Evolutionary conservation across 495 filamentous ascomycete species (phyloP), one percentile per base, ranked within the genome.

Genomic region (Penicillium canariense): DNA sequence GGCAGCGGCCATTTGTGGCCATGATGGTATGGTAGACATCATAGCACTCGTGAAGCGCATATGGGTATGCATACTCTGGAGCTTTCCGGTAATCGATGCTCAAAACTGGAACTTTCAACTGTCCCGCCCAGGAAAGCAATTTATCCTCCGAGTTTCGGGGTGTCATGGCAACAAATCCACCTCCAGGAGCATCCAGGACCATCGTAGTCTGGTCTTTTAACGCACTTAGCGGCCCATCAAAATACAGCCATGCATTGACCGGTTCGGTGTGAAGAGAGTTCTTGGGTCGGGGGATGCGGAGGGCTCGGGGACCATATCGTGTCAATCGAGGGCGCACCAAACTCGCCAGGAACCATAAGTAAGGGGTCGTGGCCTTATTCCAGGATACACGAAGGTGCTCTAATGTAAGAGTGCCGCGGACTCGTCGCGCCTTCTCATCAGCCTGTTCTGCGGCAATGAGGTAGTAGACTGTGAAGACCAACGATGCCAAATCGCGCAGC

Each of bases 11-110:
- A 7, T 77, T 78, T 27, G 83, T 91, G 26, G 83, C 77, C 36
- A 96, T 77, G 35, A 98, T 81, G 3, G 84, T 87, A 43, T 87
- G 83, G 57, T 98, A 98, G 10, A 91, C 91, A 70, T 98, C 94
- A 62, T 90, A 97, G 63, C 91, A 96, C 66, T 98, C 94, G 65
- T 97, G 95, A 12, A 98, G 73, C 1, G 90, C 94, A 68, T 95
- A 95, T 3, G 94, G 94, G 58, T 97, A 98, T 4, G 95, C 93
- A 68, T 84, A 89, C 64, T 98, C 94, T 1, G 94, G 94, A 0
- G 94, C 94, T 65, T 96, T 96, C 60, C 84, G 86, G 71, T 98
- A 98, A 62, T 98, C 90, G 48, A 98, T 70, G 59, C 92, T 96
- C 50, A 98, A 67, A 5, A 98, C 78, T 0, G 94, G 94, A 8